Evolutionary conservation across 139 green algal species (phyloP), one percentile per base, ranked within the genome.

Genomic region (Volvox reticuliferus): DNA sequence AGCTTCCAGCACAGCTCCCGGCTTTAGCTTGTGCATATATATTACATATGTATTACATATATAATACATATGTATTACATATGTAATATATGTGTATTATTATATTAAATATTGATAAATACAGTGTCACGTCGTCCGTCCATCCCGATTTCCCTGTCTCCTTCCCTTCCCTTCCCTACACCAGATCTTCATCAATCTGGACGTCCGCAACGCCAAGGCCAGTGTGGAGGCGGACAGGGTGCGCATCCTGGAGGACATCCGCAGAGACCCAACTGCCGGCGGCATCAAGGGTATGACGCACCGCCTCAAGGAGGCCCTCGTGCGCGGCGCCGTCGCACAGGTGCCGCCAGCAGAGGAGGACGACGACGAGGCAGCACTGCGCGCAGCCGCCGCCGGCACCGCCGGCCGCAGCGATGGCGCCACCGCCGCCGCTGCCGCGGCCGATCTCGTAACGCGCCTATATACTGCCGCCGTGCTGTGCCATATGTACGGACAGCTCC

Each of bases 231-330:
- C 32, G 30, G 75, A 81, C 30, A n/a, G 75, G 20, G 22, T 61
- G 32, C 75, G 75, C 30, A 81, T 81, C 75, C 32, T 81, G 32
- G 75, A 81, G 75, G 75, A 81, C 75, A 81, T 81, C 75, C 32
- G 75, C 32, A 55, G 33, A 18, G 75, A 81, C 75, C 71, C 71
- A 2, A 32, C 65, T 30, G 71, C 28, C 14, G 71, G 32, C 2
- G 30, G 32, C 75, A 24, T 81, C 12, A 18, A 81, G 20, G 32
- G 32, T 5, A 81, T 81, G 75, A 81, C 75, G 30, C 75, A 81
- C 75, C 13, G 12, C 12, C 75, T 81, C 32, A 81, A 81, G 75
- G 30, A 81, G 32, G 75, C 75, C 14, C 75, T 81, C 21, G 75
- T 81, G 32, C 32, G 32, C 32, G 75, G 18, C 2, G 75, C 75